Percentiles rank a stretch among this genome's conserved stretches.
phyloP scores from a whole-genome alignment of 176 grass and related monocot genomes.

The Oryza rufipogon region DNA sequence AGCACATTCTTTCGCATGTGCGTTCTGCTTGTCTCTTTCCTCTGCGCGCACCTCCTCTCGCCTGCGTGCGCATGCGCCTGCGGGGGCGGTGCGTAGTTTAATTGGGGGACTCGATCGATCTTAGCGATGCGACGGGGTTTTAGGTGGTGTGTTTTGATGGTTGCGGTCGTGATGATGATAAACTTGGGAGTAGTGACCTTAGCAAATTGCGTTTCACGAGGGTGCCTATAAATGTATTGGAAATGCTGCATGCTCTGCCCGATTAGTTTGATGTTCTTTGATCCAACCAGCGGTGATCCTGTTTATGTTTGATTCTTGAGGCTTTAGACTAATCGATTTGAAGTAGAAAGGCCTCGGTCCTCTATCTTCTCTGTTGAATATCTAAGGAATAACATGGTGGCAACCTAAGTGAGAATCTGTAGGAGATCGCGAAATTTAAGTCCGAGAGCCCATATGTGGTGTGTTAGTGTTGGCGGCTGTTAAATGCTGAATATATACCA shows the following conservation, averaged over 20 bases:
- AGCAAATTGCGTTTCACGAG: neutral
- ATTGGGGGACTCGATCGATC: slow-evolving; percentile 31
- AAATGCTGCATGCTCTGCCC: neutral
- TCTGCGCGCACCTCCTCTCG: neutral
- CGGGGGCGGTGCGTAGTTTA: neutral
- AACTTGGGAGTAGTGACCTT: neutral
- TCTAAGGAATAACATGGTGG: too few relatives aligned
- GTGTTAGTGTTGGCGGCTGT: too few relatives aligned
- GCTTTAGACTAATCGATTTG: slow-evolving; percentile 4
- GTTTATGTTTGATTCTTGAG: neutral
- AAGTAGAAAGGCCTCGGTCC: neutral
- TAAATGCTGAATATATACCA: too few relatives aligned
- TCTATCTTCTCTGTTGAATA: too few relatives aligned
- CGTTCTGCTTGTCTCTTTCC: too few relatives aligned
- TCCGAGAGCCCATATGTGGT: too few relatives aligned
- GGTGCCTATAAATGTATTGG: neutral
- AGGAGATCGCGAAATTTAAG: too few relatives aligned
- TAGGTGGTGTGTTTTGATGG: slow-evolving; percentile 15
- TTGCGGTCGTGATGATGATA: neutral
- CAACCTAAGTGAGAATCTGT: too few relatives aligned
- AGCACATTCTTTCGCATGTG: slow-evolving; percentile 55
- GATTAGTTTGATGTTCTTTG: slow-evolving; percentile 13
- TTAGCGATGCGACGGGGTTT: slow-evolving; percentile 15
- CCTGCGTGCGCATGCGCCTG: too few relatives aligned
- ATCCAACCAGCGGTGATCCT: neutral